phyloP scores from a whole-genome alignment of 805 yeast species.

The Myxozyma lipomycoides region DNA sequence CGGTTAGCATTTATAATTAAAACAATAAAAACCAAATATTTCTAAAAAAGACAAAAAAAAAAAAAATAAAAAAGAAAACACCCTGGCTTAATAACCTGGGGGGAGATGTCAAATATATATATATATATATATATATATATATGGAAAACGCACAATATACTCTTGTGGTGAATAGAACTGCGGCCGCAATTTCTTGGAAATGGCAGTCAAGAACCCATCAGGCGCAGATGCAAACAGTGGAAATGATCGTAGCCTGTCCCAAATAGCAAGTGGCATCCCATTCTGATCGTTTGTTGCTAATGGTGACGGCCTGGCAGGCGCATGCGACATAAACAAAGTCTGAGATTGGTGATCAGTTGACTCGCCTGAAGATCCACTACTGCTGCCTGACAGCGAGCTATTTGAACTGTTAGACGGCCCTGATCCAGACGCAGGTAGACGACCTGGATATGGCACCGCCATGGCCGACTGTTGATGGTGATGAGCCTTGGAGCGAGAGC shows the following conservation, averaged over 20 bases:
- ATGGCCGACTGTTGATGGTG: constrained; percentile 1
- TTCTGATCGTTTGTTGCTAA: constrained; percentile 24
- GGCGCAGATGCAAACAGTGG: constrained; percentile 68
- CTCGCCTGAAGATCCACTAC: neutral
- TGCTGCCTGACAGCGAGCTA: neutral
- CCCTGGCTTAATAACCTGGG: neutral
- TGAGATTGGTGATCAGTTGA: neutral
- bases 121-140: neutral
- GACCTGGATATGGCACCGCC: constrained; percentile 12
- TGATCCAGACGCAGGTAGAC: too few relatives aligned
- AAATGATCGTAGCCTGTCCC: constrained; percentile 53
- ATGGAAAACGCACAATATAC: constrained; percentile 44
- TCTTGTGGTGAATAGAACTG: constrained; percentile 65
- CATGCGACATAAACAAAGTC: constrained; percentile 15
- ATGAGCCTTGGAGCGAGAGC: neutral
- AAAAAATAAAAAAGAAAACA: neutral
- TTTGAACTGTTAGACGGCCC: neutral
- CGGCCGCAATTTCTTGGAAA: constrained; percentile 54
- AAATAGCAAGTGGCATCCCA: constrained; percentile 50
- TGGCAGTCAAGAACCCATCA: constrained; percentile 54
- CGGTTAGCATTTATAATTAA: neutral
- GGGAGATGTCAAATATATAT: neutral
- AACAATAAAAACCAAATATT: neutral
- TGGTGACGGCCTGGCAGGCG: constrained; percentile 30
- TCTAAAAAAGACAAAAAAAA: too few relatives aligned